A percentile compares a stretch with the other conserved stretches of the same genome.
These are phyloP conservation scores for Kwoniella botswanensis DNA, from an alignment of 768 basidiomycete species.

Conservation along the genomic window DNA sequence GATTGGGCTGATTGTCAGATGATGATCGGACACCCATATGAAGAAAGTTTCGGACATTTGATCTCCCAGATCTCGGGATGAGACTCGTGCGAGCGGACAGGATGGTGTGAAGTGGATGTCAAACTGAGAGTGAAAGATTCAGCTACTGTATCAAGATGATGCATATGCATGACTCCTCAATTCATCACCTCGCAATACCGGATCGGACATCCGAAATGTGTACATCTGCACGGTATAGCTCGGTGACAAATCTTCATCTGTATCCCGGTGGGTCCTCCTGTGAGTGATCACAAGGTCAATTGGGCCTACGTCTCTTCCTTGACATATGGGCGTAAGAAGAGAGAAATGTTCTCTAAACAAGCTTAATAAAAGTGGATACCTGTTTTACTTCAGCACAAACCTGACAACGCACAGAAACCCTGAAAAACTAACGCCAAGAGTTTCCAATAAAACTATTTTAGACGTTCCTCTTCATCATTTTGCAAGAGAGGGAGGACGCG, in stretches of 20 bases:
- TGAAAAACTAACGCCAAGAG: conserved; percentile 12
- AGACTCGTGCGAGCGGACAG: too few relatives aligned
- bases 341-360: neutral
- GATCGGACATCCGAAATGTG: neutral
- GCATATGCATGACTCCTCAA: neutral
- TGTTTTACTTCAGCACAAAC: too few relatives aligned
- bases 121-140: neutral
- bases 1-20: too few relatives aligned
- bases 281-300: neutral
- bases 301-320: neutral
- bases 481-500: too few relatives aligned
- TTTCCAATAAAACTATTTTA: conserved; percentile 3
- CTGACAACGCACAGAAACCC: neutral
- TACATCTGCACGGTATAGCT: too few relatives aligned
- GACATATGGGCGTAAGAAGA: conserved; percentile 3
- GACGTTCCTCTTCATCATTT: neutral
- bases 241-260: neutral
- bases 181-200: neutral
- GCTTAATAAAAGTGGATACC: conserved; percentile 14
- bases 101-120: too few relatives aligned
- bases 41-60: too few relatives aligned
- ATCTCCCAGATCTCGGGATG: too few relatives aligned
- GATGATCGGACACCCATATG: too few relatives aligned
- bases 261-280: neutral
- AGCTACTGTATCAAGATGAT: neutral